Conservation (phyloP, 345 rosid genomes). For the Eucalyptus caleyi region DNA sequence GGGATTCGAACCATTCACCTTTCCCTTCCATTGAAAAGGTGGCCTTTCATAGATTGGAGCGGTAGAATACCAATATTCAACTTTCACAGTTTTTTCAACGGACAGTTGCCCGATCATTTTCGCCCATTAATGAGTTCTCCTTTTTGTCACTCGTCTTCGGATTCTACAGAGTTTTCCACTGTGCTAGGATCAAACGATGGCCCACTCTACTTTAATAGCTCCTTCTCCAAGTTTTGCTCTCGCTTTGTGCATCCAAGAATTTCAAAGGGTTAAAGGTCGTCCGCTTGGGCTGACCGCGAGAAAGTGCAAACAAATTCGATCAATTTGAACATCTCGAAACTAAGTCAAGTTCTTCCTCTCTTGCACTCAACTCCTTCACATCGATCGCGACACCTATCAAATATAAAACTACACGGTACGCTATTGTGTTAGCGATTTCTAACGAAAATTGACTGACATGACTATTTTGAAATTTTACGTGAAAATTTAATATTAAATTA, state of each 20-base stretch:
- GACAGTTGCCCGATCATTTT: neutral
- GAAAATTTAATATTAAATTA: neutral
- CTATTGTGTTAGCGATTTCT: neutral
- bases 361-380: neutral
- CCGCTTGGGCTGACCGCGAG: neutral
- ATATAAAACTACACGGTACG: neutral
- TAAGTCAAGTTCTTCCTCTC: neutral
- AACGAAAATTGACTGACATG: rapidly evolving
- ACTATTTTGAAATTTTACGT: rapidly evolving
- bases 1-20: too few species aligned
- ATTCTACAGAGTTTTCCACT: neutral
- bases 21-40: rapidly evolving
- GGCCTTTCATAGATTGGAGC: neutral
- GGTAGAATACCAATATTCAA: neutral
- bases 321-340: neutral
- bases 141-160: neutral
- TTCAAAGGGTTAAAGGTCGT: neutral
- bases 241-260: neutral
- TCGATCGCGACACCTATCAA: neutral
- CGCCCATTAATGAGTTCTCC: neutral
- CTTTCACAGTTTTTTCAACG: neutral
- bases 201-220: neutral
- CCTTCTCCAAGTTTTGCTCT: neutral
- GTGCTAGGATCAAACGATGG: neutral
- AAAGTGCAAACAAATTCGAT: neutral